A percentile compares a stretch with the other conserved stretches of the same genome.
Evolutionary conservation across 2,329 filamentous ascomycete genomes (phyloP).

Genomic region (Scedosporium minutisporum): DNA sequence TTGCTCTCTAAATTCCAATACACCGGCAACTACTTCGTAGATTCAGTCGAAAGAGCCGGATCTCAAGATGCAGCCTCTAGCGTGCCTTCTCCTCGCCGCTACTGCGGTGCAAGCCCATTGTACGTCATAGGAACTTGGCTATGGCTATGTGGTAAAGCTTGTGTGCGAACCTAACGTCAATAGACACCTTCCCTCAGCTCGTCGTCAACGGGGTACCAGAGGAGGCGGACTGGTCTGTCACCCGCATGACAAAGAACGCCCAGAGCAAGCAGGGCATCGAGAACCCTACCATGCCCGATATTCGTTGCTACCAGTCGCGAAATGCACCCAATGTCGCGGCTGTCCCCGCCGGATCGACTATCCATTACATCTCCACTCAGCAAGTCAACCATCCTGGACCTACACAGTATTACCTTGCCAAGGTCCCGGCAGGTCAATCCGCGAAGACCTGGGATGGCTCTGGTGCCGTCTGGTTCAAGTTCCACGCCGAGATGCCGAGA

Average conservation of each 20-base stretch:
- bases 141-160: neutral
- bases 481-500: constrained; percentile 26
- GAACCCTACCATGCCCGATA: constrained; percentile 20
- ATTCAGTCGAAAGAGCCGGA: neutral
- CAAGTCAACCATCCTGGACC: constrained; percentile 23
- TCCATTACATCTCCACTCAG: constrained; percentile 24
- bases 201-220: constrained; percentile 24
- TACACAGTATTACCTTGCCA: constrained; percentile 29
- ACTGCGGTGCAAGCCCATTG: constrained; percentile 15
- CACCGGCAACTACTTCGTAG: neutral
- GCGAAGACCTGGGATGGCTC: constrained; percentile 25
- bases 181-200: constrained; percentile 25
- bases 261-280: constrained; percentile 24
- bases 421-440: constrained; percentile 21
- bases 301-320: constrained; percentile 24
- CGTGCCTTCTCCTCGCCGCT: constrained; percentile 13
- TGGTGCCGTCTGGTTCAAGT: constrained; percentile 25
- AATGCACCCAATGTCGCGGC: constrained; percentile 18
- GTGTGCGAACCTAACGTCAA: neutral
- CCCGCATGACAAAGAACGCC: constrained; percentile 25
- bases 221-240: constrained; percentile 23
- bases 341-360: constrained; percentile 21
- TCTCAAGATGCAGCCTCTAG: constrained; percentile 13
- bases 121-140: constrained; percentile 7
- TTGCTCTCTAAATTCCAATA: neutral